A percentile compares a stretch with the other conserved stretches of the same genome.
Conservation (phyloP, 768 basidiomycete species). For the Naganishia randhawae region DNA sequence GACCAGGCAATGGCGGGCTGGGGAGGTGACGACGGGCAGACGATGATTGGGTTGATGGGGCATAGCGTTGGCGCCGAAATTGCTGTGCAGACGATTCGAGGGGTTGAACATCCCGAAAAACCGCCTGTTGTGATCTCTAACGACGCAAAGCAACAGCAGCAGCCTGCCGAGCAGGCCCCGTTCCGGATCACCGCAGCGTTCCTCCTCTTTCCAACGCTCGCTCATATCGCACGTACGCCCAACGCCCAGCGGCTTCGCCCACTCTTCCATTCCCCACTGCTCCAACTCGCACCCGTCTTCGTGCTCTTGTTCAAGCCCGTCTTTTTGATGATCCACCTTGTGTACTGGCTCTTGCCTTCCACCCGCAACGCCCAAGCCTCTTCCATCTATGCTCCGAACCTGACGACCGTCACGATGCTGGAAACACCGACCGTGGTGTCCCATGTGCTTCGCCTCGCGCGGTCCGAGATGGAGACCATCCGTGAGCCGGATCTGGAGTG, state of each 20-base stretch:
- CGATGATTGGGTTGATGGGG: conserved; percentile 42
- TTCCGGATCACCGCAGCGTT: conserved; percentile 54
- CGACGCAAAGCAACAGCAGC: background rate
- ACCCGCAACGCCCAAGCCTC: background rate
- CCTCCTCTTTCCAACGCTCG: conserved; percentile 68
- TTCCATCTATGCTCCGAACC: conserved; percentile 26
- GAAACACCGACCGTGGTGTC: conserved; percentile 57
- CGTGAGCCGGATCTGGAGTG: conserved; percentile 56
- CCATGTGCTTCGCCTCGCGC: conserved; percentile 61
- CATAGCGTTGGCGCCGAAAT: conserved; percentile 77
- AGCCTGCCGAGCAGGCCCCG: conserved; percentile 41
- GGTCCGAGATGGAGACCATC: conserved; percentile 67
- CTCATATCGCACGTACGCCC: conserved; percentile 62
- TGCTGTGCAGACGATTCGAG: conserved; percentile 56
- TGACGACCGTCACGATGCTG: conserved; percentile 53
- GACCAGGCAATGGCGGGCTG: conserved; percentile 5
- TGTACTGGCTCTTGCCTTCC: conserved; percentile 52
- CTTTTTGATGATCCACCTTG: conserved; percentile 57
- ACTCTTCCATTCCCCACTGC: conserved; percentile 53
- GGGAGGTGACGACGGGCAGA: background rate
- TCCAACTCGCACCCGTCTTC: conserved; percentile 52
- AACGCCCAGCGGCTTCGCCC: conserved; percentile 62
- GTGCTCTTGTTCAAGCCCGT: conserved; percentile 55
- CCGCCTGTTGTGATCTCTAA: background rate
- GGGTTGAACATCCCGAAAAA: conserved; percentile 18